Conservation (phyloP, 345 rosid species). For the Tarenaya hassleriana region DNA sequence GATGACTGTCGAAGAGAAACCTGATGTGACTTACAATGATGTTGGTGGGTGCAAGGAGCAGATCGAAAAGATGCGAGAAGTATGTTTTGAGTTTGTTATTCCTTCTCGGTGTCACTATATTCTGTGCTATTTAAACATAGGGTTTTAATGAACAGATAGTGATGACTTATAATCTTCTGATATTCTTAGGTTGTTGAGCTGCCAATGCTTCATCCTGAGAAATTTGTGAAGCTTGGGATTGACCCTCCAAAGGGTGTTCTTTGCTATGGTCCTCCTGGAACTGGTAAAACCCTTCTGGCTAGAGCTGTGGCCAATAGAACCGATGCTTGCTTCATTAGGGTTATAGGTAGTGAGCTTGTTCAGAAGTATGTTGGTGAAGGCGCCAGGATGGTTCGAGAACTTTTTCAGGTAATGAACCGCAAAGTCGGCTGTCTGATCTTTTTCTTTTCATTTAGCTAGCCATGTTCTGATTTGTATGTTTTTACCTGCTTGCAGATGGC, state of each 20-base stretch:
- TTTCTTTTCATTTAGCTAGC: background rate
- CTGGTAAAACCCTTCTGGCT: slow-evolving; percentile 89
- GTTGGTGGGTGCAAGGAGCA: slow-evolving; percentile 99
- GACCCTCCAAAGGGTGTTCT: slow-evolving; percentile 99
- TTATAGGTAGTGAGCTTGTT: slow-evolving; percentile 97
- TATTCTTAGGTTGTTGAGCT: slow-evolving; percentile 79
- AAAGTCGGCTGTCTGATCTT: too few relatives aligned
- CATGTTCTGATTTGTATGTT: slow-evolving; percentile 3
- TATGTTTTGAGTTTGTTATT: slow-evolving; percentile 22
- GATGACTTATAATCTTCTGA: slow-evolving; percentile 10
- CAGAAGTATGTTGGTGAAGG: slow-evolving; percentile 99
- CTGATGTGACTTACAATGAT: slow-evolving; percentile 95
- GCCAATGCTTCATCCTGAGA: slow-evolving; percentile 99
- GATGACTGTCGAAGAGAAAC: slow-evolving; percentile 99
- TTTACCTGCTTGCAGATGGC: slow-evolving; percentile 54
- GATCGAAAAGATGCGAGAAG: slow-evolving; percentile 97
- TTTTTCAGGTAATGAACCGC: slow-evolving; percentile 65
- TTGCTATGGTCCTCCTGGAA: slow-evolving; percentile 98
- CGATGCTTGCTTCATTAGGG: slow-evolving; percentile 97
- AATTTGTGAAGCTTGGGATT: slow-evolving; percentile 96
- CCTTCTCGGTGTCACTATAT: background rate
- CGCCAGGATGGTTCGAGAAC: slow-evolving; percentile 96
- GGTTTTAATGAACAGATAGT: background rate
- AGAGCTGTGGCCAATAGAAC: slow-evolving; percentile 99
- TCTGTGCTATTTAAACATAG: background rate